Base-by-base conservation (phyloP, 2,329 filamentous ascomycete genomes). In the Phyllosticta citriasiana region DNA sequence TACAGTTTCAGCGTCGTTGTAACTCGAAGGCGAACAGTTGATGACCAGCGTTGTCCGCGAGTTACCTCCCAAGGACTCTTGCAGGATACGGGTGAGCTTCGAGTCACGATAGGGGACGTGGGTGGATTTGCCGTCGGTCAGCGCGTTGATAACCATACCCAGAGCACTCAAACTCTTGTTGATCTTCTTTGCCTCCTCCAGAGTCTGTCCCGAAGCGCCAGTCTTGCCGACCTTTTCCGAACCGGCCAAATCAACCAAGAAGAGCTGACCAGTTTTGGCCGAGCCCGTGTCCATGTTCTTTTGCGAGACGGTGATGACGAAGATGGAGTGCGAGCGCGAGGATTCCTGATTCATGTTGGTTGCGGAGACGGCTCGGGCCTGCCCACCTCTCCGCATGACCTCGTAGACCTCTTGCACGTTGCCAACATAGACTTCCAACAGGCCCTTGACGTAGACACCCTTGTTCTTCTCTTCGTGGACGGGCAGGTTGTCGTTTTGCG, bases 331-430 rank as follows among this genome's bases (percentile, higher is more conserved):
- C 62, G 94, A 97, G 68, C 94, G 89, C 55, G 94, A 97, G 0
- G 94, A 97, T 73, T 97, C 94, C 74, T 94, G 88, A 77, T 99
- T 99, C 94, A 97, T 97, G 79, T 97, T 97, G 61, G 94, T 99
- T 54, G 93, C 89, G 33, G 94, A 90, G 30, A 97, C 92, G n/a
- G 90, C 89, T 76, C 94, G 84, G 63, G 92, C 88, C 66, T 87
- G 84, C 70, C 92, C 93, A 78, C 94, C 94, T 72, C 92, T 86
- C 74, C 93, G 86, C 88, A 99, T 93, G 61, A 97, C 91, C 73
- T 96, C 91, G 74, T 95, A 97, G 27, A 99, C 94, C 73, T 97
- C 94, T 68, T 91, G 88, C 4, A 97, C 91, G 70, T 89, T 95
- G 30, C 91, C 94, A 55, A 97, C 93, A 72, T 99, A 97, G 60